Evolutionary conservation across 2,329 filamentous ascomycete species (phyloP).

Genomic region (Phyllosticta citriasiana): DNA sequence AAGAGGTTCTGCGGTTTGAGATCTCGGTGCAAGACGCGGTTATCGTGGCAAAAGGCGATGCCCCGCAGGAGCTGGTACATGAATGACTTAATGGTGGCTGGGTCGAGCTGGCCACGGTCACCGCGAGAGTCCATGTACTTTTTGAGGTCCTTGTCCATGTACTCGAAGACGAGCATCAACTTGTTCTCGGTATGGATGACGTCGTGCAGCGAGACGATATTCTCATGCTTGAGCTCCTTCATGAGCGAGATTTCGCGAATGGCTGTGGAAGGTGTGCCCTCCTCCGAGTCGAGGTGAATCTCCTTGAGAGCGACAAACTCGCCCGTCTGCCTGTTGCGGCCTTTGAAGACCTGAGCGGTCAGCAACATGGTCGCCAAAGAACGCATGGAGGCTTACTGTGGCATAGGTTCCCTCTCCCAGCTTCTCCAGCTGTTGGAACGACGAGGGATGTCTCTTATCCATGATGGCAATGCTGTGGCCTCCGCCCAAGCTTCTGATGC

Average conservation of each 20-base stretch:
- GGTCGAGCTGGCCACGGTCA: constrained; percentile 80
- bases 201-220: constrained; percentile 94
- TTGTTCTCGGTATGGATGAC: constrained; percentile 99
- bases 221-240: constrained; percentile 99
- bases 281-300: constrained; percentile 96
- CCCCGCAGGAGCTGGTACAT: constrained; percentile 96
- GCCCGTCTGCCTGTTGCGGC: constrained; percentile 90
- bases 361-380: constrained; percentile 12
- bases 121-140: constrained; percentile 96
- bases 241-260: constrained; percentile 98
- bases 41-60: constrained; percentile 97
- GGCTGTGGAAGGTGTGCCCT: constrained; percentile 92
- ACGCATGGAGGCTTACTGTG: constrained; percentile 54
- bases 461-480: constrained; percentile 44
- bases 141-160: constrained; percentile 97
- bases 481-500: constrained; percentile 37
- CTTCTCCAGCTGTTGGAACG: constrained; percentile 98
- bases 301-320: constrained; percentile 96
- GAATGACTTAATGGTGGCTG: constrained; percentile 91
- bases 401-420: constrained; percentile 98
- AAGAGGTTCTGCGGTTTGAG: constrained; percentile 94
- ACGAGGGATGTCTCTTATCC: constrained; percentile 93
- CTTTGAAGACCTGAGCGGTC: constrained; percentile 81
- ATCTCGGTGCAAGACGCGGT: constrained; percentile 89
- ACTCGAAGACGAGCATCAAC: constrained; percentile 98